Evolutionary conservation across 768 basidiomycete genomes (phyloP).

Genomic region (Leucosporidium creatinivorum): DNA sequence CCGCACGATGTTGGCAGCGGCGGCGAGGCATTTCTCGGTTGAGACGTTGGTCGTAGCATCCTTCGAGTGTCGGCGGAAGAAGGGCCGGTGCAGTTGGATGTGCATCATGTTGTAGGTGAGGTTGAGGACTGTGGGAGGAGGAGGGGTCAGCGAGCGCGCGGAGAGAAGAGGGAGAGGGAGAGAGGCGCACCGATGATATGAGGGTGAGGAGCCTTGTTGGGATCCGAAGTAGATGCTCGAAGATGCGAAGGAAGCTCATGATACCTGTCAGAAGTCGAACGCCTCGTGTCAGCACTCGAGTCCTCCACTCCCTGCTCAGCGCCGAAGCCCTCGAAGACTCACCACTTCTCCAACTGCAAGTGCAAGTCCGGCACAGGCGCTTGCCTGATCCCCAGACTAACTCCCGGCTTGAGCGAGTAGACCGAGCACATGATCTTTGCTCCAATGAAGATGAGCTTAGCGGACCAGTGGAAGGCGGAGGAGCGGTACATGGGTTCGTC

Average conservation of each 20-base stretch:
- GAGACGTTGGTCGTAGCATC: constrained; percentile 8
- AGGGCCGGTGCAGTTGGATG: constrained; percentile 27
- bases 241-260: constrained; percentile 28
- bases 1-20: constrained; percentile 22
- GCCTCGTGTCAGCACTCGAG: too few relatives aligned
- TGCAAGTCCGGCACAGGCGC: constrained; percentile 22
- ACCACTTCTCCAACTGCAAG: constrained; percentile 20
- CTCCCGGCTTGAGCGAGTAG: constrained; percentile 14
- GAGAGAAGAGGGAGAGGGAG: background rate
- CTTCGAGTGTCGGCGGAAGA: background rate
- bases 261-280: background rate
- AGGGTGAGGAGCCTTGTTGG: constrained; percentile 21
- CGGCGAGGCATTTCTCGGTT: constrained; percentile 27
- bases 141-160: background rate
- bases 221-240: constrained; percentile 12
- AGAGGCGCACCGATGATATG: constrained; percentile 11
- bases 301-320: too few relatives aligned
- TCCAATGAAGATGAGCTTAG: constrained; percentile 13
- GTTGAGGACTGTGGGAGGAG: constrained; percentile 4
- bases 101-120: constrained; percentile 14
- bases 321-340: too few relatives aligned
- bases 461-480: constrained; percentile 15
- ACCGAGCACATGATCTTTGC: constrained; percentile 14
- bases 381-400: constrained; percentile 4
- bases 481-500: constrained; percentile 18